phyloP scores from a whole-genome alignment of 805 yeast genomes.

The Lipomyces orientalis region DNA sequence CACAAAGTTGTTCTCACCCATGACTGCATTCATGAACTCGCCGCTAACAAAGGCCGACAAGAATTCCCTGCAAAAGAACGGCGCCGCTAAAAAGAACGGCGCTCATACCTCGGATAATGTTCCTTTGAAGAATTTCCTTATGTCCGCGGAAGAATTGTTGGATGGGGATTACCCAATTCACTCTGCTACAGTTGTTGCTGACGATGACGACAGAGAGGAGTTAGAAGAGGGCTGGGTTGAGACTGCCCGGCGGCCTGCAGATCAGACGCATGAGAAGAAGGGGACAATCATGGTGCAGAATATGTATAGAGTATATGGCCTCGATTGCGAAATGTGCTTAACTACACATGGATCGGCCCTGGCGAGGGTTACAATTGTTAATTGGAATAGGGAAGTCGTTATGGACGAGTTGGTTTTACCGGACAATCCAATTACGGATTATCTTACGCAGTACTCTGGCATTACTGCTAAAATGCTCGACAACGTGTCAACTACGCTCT shows the following conservation, averaged over 20 bases:
- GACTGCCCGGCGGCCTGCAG: slow-evolving; percentile 52
- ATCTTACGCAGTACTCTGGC: slow-evolving; percentile 84
- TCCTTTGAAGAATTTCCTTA: slow-evolving; percentile 55
- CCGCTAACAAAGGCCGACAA: slow-evolving; percentile 65
- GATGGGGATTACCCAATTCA: slow-evolving; percentile 68
- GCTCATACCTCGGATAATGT: slow-evolving; percentile 8
- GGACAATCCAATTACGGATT: slow-evolving; percentile 71
- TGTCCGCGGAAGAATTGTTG: slow-evolving; percentile 57
- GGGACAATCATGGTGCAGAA: slow-evolving; percentile 23
- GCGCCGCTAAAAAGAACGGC: slow-evolving; percentile 43
- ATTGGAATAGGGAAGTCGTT: slow-evolving; percentile 52
- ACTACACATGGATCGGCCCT: slow-evolving; percentile 67
- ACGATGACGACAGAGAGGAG: slow-evolving; percentile 14
- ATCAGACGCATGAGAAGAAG: slow-evolving; percentile 44
- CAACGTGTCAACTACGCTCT: slow-evolving; percentile 65
- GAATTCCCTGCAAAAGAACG: slow-evolving; percentile 46
- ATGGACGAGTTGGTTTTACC: slow-evolving; percentile 84
- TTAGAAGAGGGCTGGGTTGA: slow-evolving; percentile 57
- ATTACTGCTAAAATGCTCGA: slow-evolving; percentile 72
- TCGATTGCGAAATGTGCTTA: slow-evolving; percentile 94
- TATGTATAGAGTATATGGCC: slow-evolving; percentile 57
- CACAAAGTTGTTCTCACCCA: slow-evolving; percentile 59
- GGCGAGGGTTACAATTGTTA: slow-evolving; percentile 76
- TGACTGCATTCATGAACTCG: slow-evolving; percentile 60
- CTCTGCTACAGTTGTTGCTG: slow-evolving; percentile 42